Base-by-base conservation (phyloP, 2,329 filamentous ascomycete species). In the Beauveria rudraprayagi region DNA sequence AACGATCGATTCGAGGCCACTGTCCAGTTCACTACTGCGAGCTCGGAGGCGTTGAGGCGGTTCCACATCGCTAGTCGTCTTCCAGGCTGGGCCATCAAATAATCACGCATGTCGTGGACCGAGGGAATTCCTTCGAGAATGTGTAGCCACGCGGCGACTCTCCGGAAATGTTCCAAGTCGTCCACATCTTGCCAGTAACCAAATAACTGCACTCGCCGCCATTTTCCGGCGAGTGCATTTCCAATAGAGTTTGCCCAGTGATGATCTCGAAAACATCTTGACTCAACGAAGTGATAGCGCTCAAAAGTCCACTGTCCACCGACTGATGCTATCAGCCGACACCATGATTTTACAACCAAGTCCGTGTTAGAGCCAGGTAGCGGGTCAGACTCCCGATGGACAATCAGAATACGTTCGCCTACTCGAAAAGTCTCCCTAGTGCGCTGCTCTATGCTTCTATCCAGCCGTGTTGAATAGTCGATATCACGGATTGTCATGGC, bases 1-100 rank as follows among this genome's bases (percentile, higher is more conserved):
- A 88, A 92, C 0, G 92, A 93, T 51, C 91, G 81, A 67, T 96
- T 96, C 0, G 92, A 96, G 0, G 92, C 90, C 62, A 97, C 84
- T 63, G 96, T 90, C 92, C 92, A 97, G 56, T 90, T 83, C 22
- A 97, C 75, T 0, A 96, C 73, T 22, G 85, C 83, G 3, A 90
- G 73, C 0, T 87, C 83, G 7, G 89, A 82, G 2, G 84, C 82
- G 0, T 87, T 83, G 10, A 96, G 79, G 19, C 80, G 75, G 24
- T 83, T 77, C 65, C 76, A 76, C 46, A 72, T 75, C 3, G 73
- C 69, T 26, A 89, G 70, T 2, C 66, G 66, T 2, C 67, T 70
- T 3, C 76, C 72, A 2, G 74, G 74, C 3, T 72, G 72, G 30
- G 52, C 66, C n/a, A 73, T 64, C 8, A 87, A 69, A 65, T 79